phyloP scores from a whole-genome alignment of 306 rosid species.

The Cucurbita maxima region DNA sequence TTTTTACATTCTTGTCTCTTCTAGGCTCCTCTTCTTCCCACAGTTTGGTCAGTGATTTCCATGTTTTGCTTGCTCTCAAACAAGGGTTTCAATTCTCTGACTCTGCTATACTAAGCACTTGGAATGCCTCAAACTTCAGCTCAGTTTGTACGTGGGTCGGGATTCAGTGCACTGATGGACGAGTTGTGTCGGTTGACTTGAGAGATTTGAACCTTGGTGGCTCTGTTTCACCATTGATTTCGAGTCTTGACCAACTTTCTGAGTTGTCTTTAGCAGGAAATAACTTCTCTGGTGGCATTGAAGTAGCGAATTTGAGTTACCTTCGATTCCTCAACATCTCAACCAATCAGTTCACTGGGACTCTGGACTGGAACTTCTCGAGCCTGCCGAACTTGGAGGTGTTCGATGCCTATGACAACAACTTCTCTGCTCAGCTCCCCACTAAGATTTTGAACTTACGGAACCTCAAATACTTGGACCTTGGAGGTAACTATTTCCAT shows the following conservation, averaged over 20 bases:
- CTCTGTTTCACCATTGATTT: constrained; percentile 42
- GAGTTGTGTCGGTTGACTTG: constrained; percentile 52
- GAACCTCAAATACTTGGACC: constrained; percentile 52
- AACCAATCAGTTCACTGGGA: constrained; percentile 48
- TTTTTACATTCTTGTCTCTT: constrained; percentile 37
- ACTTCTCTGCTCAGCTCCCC: constrained; percentile 61
- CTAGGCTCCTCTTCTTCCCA: constrained; percentile 35
- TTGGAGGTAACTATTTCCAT: constrained; percentile 60
- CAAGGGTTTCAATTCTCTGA: constrained; percentile 44
- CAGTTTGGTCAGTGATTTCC: constrained; percentile 49
- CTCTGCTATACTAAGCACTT: constrained; percentile 33
- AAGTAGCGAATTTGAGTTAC: constrained; percentile 28
- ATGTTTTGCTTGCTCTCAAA: constrained; percentile 37
- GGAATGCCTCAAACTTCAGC: constrained; percentile 33
- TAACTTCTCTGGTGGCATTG: constrained; percentile 52
- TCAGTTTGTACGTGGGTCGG: constrained; percentile 69
- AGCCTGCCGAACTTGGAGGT: constrained; percentile 40
- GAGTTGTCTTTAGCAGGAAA: constrained; percentile 62
- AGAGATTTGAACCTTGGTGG: constrained; percentile 46
- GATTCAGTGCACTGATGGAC: constrained; percentile 37
- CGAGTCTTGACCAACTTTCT: constrained; percentile 44
- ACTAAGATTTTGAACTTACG: constrained; percentile 26
- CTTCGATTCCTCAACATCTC: constrained; percentile 68
- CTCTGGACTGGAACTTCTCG: constrained; percentile 49
- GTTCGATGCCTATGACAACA: constrained; percentile 60